These are phyloP conservation scores for Monosporascus sp. DNA, from an alignment of 2,329 filamentous ascomycete species.

Conservation along the genomic window DNA sequence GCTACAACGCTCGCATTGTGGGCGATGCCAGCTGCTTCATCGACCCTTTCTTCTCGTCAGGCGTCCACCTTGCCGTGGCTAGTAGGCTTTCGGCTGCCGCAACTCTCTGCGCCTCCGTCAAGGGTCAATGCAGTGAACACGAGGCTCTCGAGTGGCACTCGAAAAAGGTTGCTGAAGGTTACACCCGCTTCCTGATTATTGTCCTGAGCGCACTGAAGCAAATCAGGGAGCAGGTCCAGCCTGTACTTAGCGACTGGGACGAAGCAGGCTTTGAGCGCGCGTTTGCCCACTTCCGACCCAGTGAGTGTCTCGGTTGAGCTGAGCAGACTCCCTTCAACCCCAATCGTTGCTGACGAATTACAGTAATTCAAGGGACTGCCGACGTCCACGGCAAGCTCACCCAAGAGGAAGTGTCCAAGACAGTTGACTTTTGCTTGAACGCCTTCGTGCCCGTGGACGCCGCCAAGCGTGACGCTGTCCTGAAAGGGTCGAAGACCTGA, in stretches of 20 bases:
- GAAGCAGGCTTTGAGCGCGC: slow-evolving; percentile 39
- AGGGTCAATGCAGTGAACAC: slow-evolving; percentile 33
- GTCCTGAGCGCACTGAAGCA: slow-evolving; percentile 31
- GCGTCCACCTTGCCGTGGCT: slow-evolving; percentile 39
- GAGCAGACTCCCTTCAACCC: background rate
- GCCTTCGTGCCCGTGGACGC: slow-evolving; percentile 3
- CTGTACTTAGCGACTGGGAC: slow-evolving; percentile 35
- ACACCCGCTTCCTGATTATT: slow-evolving; percentile 42
- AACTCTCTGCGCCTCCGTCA: slow-evolving; percentile 35
- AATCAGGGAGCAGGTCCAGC: slow-evolving; percentile 32
- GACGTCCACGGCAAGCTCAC: slow-evolving; percentile 2
- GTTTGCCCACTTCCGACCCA: slow-evolving; percentile 34
- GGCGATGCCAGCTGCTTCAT: slow-evolving; percentile 46
- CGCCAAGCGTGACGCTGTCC: slow-evolving; percentile 5
- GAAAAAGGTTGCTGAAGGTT: slow-evolving; percentile 38
- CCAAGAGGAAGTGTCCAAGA: slow-evolving; percentile 8
- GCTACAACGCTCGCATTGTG: slow-evolving; percentile 32
- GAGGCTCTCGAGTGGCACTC: slow-evolving; percentile 35
- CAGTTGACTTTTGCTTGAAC: slow-evolving; percentile 11
- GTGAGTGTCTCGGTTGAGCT: slow-evolving; percentile 19
- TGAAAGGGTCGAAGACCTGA: slow-evolving; percentile 6
- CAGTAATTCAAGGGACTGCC: slow-evolving; percentile 32
- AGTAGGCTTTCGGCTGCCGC: slow-evolving; percentile 39
- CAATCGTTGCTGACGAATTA: background rate
- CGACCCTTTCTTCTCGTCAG: slow-evolving; percentile 44